These are phyloP conservation scores for Sicyos edulis DNA, from an alignment of 306 rosid genomes.

Conservation along the genomic window DNA sequence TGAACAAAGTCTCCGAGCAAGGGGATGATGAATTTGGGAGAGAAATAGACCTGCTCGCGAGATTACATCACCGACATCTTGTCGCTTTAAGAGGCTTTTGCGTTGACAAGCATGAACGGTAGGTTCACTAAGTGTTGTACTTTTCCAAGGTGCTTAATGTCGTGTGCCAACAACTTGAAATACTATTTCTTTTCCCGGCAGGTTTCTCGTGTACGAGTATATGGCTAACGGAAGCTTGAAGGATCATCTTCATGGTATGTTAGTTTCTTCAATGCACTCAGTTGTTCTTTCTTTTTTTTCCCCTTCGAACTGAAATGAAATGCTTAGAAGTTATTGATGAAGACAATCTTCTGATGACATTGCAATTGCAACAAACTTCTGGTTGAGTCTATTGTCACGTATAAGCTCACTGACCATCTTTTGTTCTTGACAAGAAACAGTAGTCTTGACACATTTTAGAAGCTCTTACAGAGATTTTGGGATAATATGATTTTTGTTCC, in stretches of 20 bases:
- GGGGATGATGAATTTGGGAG: conserved; percentile 85
- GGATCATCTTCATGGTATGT: conserved; percentile 96
- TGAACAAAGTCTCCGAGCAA: conserved; percentile 78
- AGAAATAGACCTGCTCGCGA: conserved; percentile 87
- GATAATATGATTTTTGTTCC: not conserved
- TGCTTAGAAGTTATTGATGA: not conserved
- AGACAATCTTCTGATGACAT: not conserved
- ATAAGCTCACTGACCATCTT: not conserved
- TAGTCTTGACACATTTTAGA: not conserved
- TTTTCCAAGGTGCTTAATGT: conserved; percentile 23
- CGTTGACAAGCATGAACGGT: conserved; percentile 75
- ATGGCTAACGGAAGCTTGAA: conserved; percentile 98
- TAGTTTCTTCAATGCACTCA: conserved; percentile 31
- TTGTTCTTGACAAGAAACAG: not conserved
- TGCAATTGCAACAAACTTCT: not conserved
- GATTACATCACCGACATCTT: conserved; percentile 94
- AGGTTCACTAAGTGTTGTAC: conserved; percentile 12
- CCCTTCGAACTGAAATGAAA: not conserved
- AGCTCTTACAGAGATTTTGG: not conserved
- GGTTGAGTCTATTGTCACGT: not conserved
- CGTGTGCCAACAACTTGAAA: conserved; percentile 22
- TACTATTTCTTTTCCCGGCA: conserved; percentile 36
- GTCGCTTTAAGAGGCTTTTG: conserved; percentile 85
- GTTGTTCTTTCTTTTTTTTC: not conserved
- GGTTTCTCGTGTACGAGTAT: conserved; percentile 90